Evolutionary conservation across 2,329 filamentous ascomycete species (phyloP).

Genomic region (Penicillium sclerotigenum): DNA sequence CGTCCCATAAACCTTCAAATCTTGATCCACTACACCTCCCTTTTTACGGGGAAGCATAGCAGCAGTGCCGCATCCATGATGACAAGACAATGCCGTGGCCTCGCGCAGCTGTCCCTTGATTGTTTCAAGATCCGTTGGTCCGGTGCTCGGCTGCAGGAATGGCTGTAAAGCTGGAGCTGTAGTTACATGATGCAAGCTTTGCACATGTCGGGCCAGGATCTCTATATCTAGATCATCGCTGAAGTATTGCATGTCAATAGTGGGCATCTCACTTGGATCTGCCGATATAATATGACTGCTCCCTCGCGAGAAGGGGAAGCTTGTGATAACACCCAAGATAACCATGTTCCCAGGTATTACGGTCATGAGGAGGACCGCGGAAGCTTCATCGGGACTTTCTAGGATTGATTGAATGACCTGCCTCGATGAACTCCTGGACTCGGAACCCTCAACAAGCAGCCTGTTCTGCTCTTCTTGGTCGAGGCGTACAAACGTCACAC

Average conservation of each 20-base stretch:
- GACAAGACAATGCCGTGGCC: background rate
- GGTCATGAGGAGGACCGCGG: constrained; percentile 3
- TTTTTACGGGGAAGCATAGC: constrained; percentile 31
- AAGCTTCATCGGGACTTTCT: constrained; percentile 8
- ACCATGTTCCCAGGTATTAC: constrained; percentile 1
- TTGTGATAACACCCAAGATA: constrained; percentile 5
- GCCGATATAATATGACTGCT: constrained; percentile 8
- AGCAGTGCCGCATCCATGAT: constrained; percentile 19
- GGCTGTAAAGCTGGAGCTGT: background rate
- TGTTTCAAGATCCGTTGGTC: constrained; percentile 6
- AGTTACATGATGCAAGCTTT: constrained; percentile 1
- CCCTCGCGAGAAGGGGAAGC: constrained; percentile 19
- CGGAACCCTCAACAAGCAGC: background rate
- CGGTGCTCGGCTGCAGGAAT: constrained; percentile 4
- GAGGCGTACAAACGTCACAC: constrained; percentile 5
- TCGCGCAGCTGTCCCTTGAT: constrained; percentile 11
- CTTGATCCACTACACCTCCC: constrained; percentile 33
- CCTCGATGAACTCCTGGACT: background rate
- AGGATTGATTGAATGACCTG: constrained; percentile 8
- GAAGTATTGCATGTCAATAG: constrained; percentile 8
- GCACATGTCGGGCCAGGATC: constrained; percentile 12
- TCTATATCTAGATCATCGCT: constrained; percentile 16
- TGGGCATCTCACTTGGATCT: background rate
- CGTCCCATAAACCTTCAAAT: constrained; percentile 34
- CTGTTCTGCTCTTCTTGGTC: constrained; percentile 3